Conservation (phyloP, 2,329 filamentous ascomycete genomes). For the Phialophora macrospora region DNA sequence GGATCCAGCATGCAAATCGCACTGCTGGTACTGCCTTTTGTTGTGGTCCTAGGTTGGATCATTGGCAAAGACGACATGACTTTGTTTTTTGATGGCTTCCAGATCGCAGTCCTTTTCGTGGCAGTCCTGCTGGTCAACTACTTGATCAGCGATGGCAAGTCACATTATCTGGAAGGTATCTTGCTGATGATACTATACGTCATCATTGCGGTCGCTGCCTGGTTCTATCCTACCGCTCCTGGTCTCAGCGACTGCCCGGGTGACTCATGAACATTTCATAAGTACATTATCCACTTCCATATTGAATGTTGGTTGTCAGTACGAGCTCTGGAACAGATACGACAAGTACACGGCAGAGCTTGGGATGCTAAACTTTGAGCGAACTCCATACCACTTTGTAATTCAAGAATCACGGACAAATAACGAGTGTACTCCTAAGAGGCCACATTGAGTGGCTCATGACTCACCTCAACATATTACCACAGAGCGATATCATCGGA, state of each 20-base stretch:
- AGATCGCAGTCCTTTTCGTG: conserved; percentile 71
- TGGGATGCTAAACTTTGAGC: neutral
- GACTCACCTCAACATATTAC: neutral
- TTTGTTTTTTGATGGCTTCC: conserved; percentile 84
- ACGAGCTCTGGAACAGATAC: neutral
- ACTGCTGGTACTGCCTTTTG: conserved; percentile 64
- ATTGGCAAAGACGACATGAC: conserved; percentile 68
- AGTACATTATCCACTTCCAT: conserved; percentile 6
- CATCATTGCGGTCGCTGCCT: conserved; percentile 62
- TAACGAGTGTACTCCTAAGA: neutral
- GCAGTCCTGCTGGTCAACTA: conserved; percentile 63
- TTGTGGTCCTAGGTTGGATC: conserved; percentile 66
- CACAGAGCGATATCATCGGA: neutral
- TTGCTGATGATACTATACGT: conserved; percentile 65
- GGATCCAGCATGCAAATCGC: conserved; percentile 70
- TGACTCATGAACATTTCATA: conserved; percentile 1
- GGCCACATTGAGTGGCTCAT: neutral
- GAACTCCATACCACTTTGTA: conserved; percentile 6
- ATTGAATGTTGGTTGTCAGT: neutral
- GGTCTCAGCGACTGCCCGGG: conserved; percentile 35
- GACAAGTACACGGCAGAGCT: neutral
- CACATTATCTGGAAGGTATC: conserved; percentile 65
- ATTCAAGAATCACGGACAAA: neutral
- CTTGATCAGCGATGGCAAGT: conserved; percentile 65
- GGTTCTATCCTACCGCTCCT: conserved; percentile 37